phyloP scores from a whole-genome alignment of 805 yeast genomes.

The Priceomyces melissophilus region DNA sequence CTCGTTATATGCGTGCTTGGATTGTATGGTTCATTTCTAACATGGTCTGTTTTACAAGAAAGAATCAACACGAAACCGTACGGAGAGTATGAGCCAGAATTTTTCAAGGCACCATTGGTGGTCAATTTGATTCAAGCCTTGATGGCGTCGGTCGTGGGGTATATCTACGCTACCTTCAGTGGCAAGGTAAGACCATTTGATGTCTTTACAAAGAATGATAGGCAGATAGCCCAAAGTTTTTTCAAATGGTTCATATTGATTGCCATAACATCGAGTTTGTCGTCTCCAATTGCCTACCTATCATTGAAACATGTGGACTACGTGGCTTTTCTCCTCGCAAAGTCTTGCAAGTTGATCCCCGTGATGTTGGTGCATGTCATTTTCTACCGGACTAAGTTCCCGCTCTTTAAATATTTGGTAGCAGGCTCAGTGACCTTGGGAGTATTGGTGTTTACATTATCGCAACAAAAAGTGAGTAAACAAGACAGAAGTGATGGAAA shows the following conservation, averaged over 20 bases:
- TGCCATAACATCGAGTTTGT: constrained; percentile 70
- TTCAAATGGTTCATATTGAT: constrained; percentile 46
- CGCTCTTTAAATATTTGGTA: constrained; percentile 71
- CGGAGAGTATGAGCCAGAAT: constrained; percentile 40
- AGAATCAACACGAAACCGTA: constrained; percentile 75
- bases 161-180: constrained; percentile 45
- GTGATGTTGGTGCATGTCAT: constrained; percentile 82
- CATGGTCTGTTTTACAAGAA: constrained; percentile 94
- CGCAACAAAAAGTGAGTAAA: constrained; percentile 18
- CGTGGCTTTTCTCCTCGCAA: constrained; percentile 78
- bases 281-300: constrained; percentile 79
- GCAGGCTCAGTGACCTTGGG: constrained; percentile 80
- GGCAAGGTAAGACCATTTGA: constrained; percentile 24
- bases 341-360: constrained; percentile 91
- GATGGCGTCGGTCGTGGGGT: constrained; percentile 70
- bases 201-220: constrained; percentile 31
- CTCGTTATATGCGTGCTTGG: constrained; percentile 47
- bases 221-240: constrained; percentile 11
- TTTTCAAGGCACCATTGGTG: constrained; percentile 75
- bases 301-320: constrained; percentile 83
- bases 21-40: constrained; percentile 78
- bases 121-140: constrained; percentile 71
- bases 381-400: constrained; percentile 68
- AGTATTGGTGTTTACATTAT: constrained; percentile 72
- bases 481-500: constrained; percentile 39